A percentile compares a stretch with the other conserved stretches of the same genome.
phyloP scores from a whole-genome alignment of 208 protist species.

The Crithidia acanthocephali region DNA sequence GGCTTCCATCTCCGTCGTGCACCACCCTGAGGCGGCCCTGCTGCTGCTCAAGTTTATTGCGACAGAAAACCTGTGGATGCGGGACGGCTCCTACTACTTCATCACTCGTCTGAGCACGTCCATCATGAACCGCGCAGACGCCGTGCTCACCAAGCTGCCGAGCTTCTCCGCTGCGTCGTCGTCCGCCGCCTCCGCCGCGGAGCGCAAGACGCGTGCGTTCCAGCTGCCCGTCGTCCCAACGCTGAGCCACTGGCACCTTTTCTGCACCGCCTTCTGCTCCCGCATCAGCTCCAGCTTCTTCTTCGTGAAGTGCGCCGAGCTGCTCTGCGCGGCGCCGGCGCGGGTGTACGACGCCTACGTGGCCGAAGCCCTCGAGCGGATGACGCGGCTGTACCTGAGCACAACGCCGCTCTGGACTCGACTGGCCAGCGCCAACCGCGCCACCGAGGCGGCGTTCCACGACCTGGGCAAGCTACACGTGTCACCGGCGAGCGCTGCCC shows the following conservation, averaged over 20 bases:
- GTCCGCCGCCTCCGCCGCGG: conserved; percentile 2
- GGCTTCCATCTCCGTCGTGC: conserved; percentile 26
- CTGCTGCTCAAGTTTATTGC: conserved; percentile 52
- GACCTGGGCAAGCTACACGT: neutral
- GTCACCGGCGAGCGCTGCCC: neutral
- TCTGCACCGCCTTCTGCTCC: conserved; percentile 68
- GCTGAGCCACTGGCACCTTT: conserved; percentile 76
- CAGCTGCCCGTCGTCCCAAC: conserved; percentile 31
- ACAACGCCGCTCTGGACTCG: conserved; percentile 33
- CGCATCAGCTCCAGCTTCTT: conserved; percentile 66
- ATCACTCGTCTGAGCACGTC: conserved; percentile 33
- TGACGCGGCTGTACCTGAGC: conserved; percentile 35
- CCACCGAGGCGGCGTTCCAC: conserved; percentile 18
- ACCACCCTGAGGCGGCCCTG: conserved; percentile 48
- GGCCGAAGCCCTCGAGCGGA: conserved; percentile 29
- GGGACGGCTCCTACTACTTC: conserved; percentile 39
- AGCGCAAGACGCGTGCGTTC: conserved; percentile 11
- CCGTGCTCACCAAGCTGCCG: conserved; percentile 16
- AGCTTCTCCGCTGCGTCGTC: neutral
- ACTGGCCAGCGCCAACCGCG: conserved; percentile 23
- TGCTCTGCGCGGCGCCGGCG: conserved; percentile 45
- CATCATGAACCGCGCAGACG: conserved; percentile 33
- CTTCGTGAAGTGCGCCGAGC: conserved; percentile 63
- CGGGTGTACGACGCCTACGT: conserved; percentile 42
- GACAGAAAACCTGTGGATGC: conserved; percentile 39